These are phyloP conservation scores for Leccinum subrobustum DNA, from an alignment of 1,284 basidiomycete species.

Conservation along the genomic window DNA sequence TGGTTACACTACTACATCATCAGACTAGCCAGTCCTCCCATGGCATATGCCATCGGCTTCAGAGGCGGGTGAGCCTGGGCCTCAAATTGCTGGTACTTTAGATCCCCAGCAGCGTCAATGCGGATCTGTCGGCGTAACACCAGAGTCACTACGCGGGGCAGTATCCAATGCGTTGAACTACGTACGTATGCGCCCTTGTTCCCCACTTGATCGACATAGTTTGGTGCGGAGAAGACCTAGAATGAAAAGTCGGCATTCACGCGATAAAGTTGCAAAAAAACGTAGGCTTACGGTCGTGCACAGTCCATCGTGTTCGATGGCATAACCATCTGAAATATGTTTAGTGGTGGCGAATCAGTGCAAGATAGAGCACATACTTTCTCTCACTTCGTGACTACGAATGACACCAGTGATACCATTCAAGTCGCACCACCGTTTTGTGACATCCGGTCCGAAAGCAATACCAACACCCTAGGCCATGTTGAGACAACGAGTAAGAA, in stretches of 20 bases:
- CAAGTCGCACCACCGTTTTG: conserved; percentile 82
- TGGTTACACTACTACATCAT: conserved; percentile 46
- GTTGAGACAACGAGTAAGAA: conserved; percentile 12
- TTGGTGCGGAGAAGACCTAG: conserved; percentile 81
- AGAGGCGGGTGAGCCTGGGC: conserved; percentile 87
- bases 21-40: conserved; percentile 60
- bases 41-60: conserved; percentile 90
- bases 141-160: neutral
- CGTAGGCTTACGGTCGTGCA: conserved; percentile 72
- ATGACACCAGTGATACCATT: conserved; percentile 90
- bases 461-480: conserved; percentile 83
- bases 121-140: conserved; percentile 55
- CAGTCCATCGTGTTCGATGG: conserved; percentile 85
- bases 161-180: conserved; percentile 14
- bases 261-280: neutral
- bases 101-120: conserved; percentile 76
- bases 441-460: conserved; percentile 94
- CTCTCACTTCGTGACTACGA: conserved; percentile 96
- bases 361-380: conserved; percentile 51
- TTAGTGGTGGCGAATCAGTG: conserved; percentile 2
- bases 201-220: conserved; percentile 80
- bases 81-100: conserved; percentile 81
- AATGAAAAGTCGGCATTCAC: conserved; percentile 8
- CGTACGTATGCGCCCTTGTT: conserved; percentile 82
- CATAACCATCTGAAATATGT: conserved; percentile 67